Percentiles rank a stretch among this genome's conserved stretches.
Conservation (phyloP, 164 flowering plant genomes). For the Macadamia tetraphylla region DNA sequence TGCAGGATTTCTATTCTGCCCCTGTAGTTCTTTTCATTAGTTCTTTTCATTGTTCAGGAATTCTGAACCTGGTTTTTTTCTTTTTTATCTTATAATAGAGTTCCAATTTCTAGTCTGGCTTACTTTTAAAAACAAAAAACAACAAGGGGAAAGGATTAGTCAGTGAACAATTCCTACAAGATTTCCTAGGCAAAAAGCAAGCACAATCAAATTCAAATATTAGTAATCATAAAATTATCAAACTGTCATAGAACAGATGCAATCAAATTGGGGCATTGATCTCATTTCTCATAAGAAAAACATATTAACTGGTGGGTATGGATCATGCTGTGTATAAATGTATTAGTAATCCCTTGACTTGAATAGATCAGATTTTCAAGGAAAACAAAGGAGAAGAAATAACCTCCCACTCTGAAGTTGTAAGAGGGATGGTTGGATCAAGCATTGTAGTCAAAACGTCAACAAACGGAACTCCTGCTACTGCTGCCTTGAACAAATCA, state of each 20-base stretch:
- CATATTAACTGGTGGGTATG: background rate
- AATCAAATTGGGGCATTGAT: too few relatives aligned
- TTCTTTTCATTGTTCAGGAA: background rate
- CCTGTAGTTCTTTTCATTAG: background rate
- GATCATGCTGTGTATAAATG: background rate
- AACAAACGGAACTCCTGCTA: constrained; percentile 92
- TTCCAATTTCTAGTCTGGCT: too few relatives aligned
- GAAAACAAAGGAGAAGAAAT: background rate
- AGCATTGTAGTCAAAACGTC: constrained; percentile 99
- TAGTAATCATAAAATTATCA: too few relatives aligned
- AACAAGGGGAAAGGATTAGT: too few relatives aligned
- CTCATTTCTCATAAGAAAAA: background rate
- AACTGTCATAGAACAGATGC: too few relatives aligned
- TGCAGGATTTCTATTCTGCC: background rate
- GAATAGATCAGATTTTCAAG: background rate
- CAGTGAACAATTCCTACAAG: too few relatives aligned
- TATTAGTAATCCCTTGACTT: background rate
- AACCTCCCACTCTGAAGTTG: constrained; percentile 71
- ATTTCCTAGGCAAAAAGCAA: too few relatives aligned
- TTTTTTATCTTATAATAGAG: too few relatives aligned
- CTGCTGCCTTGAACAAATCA: constrained; percentile 82
- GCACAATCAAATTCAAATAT: too few relatives aligned
- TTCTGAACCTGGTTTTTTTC: background rate
- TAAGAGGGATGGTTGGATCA: constrained; percentile 66
- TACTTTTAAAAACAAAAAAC: too few relatives aligned